Conservation (phyloP, 805 yeast genomes). For the Metschnikowia orientalis region DNA sequence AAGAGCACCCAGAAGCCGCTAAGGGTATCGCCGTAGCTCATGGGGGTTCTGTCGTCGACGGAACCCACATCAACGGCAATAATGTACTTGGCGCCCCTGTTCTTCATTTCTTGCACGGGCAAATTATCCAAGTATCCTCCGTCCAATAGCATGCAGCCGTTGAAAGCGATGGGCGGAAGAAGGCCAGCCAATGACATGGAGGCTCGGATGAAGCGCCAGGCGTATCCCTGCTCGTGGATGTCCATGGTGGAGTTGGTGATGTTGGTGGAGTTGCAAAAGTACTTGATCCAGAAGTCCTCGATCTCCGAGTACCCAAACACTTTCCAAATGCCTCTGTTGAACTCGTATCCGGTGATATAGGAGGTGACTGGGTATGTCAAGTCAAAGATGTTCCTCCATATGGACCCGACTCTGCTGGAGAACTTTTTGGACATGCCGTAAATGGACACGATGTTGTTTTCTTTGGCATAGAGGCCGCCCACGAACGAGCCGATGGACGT, state of each 20-base stretch:
- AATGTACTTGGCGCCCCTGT: slow-evolving; percentile 77
- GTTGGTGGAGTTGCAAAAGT: slow-evolving; percentile 87
- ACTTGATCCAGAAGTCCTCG: slow-evolving; percentile 93
- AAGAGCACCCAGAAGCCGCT: slow-evolving; percentile 89
- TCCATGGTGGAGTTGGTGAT: slow-evolving; percentile 95
- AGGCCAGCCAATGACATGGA: slow-evolving; percentile 96
- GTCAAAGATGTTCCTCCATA: slow-evolving; percentile 83
- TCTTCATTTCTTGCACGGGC: slow-evolving; percentile 89
- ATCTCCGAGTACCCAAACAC: slow-evolving; percentile 87
- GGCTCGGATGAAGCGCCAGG: slow-evolving; percentile 94
- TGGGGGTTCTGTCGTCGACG: slow-evolving; percentile 83
- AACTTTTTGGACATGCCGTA: slow-evolving; percentile 88
- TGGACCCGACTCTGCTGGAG: slow-evolving; percentile 71
- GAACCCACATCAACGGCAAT: slow-evolving; percentile 97
- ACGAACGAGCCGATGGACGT: slow-evolving; percentile 95
- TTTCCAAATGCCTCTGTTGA: slow-evolving; percentile 97
- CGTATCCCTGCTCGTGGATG: slow-evolving; percentile 84
- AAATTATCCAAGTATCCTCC: slow-evolving; percentile 95
- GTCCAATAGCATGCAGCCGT: slow-evolving; percentile 89
- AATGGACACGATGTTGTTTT: slow-evolving; percentile 84
- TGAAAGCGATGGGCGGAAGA: slow-evolving; percentile 80
- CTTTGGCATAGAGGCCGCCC: slow-evolving; percentile 92
- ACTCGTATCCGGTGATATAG: slow-evolving; percentile 95
- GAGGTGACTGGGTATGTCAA: slow-evolving; percentile 91
- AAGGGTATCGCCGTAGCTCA: slow-evolving; percentile 87